These are phyloP conservation scores for Calonectria henricotiae DNA, from an alignment of 2,329 filamentous ascomycete genomes.

Conservation along the genomic window DNA sequence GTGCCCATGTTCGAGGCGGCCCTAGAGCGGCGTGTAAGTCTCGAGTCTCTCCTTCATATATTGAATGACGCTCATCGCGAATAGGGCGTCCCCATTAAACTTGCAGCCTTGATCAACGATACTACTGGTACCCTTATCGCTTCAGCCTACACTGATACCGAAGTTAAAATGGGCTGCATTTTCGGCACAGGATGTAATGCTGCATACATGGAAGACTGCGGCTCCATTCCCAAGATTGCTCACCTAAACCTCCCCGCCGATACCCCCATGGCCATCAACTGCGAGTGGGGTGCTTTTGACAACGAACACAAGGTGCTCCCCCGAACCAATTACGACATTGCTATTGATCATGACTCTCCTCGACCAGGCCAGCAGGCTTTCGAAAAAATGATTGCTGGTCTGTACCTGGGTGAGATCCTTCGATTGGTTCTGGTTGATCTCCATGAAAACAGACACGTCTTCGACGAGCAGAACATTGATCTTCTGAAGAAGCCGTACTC, in stretches of 20 bases:
- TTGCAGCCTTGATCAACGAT: constrained; percentile 96
- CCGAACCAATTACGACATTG: constrained; percentile 86
- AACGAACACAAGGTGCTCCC: constrained; percentile 93
- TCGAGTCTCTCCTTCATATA: too few relatives aligned
- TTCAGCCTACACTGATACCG: constrained; percentile 94
- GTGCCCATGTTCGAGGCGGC: constrained; percentile 90
- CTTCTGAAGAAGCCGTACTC: constrained; percentile 89
- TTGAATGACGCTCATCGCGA: constrained; percentile 35
- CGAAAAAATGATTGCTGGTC: constrained; percentile 97
- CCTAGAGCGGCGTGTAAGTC: constrained; percentile 71
- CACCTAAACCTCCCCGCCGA: constrained; percentile 90
- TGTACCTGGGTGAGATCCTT: constrained; percentile 96
- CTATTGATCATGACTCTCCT: constrained; percentile 92
- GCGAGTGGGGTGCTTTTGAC: constrained; percentile 97
- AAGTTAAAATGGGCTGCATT: constrained; percentile 96
- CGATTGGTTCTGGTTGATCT: constrained; percentile 89
- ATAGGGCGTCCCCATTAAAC: constrained; percentile 90
- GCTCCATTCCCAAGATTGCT: constrained; percentile 92
- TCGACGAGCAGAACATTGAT: constrained; percentile 86
- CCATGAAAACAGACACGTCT: constrained; percentile 86
- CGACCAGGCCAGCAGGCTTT: constrained; percentile 95
- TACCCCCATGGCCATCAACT: constrained; percentile 94
- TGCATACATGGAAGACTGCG: constrained; percentile 96
- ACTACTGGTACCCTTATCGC: constrained; percentile 98
- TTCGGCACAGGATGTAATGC: constrained; percentile 99